These are phyloP conservation scores for Cyphellophora europaea DNA, from an alignment of 2,329 filamentous ascomycete genomes.

Conservation along the genomic window DNA sequence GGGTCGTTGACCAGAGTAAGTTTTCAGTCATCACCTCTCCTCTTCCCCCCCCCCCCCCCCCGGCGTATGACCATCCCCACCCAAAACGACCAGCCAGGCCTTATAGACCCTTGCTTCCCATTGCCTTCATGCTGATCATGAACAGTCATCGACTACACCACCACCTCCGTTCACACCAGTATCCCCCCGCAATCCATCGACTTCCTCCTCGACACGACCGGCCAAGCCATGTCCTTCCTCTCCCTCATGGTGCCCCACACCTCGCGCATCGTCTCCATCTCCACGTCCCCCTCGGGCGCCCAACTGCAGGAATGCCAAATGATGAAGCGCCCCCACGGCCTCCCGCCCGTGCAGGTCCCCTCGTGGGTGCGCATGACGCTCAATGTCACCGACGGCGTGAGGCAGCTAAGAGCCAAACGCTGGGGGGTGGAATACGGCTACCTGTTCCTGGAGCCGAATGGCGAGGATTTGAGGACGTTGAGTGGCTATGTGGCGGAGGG, in stretches of 20 bases:
- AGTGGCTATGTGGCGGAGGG: slow-evolving; percentile 33
- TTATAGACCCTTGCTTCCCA: neutral
- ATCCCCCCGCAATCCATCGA: slow-evolving; percentile 39
- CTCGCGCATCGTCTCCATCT: slow-evolving; percentile 27
- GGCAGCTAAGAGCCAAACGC: slow-evolving; percentile 34
- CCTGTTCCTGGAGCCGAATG: slow-evolving; percentile 32
- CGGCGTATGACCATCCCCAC: neutral
- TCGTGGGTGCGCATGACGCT: slow-evolving; percentile 18
- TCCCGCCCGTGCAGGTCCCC: slow-evolving; percentile 21
- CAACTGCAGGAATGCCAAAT: slow-evolving; percentile 24
- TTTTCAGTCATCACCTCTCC: too few relatives aligned
- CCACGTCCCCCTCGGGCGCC: slow-evolving; percentile 27
- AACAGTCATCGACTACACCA: slow-evolving; percentile 42
- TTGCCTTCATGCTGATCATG: slow-evolving; percentile 2
- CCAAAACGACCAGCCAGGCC: too few relatives aligned
- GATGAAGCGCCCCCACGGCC: slow-evolving; percentile 20
- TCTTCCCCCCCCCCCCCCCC: neutral
- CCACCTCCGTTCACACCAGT: slow-evolving; percentile 25
- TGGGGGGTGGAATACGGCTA: slow-evolving; percentile 37
- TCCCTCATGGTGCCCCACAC: slow-evolving; percentile 31
- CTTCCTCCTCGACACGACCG: slow-evolving; percentile 42
- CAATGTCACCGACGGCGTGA: slow-evolving; percentile 27
- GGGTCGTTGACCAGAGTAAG: slow-evolving; percentile 36
- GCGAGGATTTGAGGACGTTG: slow-evolving; percentile 34
- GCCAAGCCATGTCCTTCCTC: slow-evolving; percentile 31